phyloP scores from a whole-genome alignment of 148 eudicot genomes.

The Pharnaceum exiguum region DNA sequence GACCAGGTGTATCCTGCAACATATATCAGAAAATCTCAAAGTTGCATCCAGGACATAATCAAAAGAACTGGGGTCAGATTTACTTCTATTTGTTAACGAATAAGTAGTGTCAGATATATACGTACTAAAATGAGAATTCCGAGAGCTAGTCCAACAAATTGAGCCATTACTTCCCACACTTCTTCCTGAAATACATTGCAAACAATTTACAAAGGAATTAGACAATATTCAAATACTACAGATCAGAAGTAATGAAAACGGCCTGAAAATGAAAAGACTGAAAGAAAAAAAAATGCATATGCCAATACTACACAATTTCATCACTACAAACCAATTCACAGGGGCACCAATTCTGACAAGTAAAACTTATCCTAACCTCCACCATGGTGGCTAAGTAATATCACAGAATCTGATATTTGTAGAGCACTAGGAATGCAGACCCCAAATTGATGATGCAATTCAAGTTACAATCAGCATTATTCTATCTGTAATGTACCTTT shows the following conservation, averaged over 20 bases:
- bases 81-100: not conserved
- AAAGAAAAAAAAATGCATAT: too few relatives aligned
- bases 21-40: not conserved
- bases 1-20: conserved; percentile 69
- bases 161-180: conserved; percentile 98
- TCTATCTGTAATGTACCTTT: conserved; percentile 43
- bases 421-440: too few relatives aligned
- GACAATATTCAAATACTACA: too few relatives aligned
- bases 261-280: too few relatives aligned
- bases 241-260: too few relatives aligned
- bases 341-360: too few relatives aligned
- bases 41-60: not conserved
- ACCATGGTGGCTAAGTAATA: too few relatives aligned
- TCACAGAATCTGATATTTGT: too few relatives aligned
- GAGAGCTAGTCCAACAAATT: conserved; percentile 83
- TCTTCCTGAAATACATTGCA: conserved; percentile 57
- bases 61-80: not conserved
- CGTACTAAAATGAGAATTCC: conserved; percentile 79
- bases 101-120: not conserved
- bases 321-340: too few relatives aligned
- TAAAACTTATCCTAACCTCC: too few relatives aligned
- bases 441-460: too few relatives aligned
- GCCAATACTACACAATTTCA: too few relatives aligned
- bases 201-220: not conserved
- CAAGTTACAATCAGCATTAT: not conserved